Evolutionary conservation across 371 early-diverging fungal genomes (phyloP), one percentile per base, ranked within the genome.

Genomic region (Mortierella sp.): DNA sequence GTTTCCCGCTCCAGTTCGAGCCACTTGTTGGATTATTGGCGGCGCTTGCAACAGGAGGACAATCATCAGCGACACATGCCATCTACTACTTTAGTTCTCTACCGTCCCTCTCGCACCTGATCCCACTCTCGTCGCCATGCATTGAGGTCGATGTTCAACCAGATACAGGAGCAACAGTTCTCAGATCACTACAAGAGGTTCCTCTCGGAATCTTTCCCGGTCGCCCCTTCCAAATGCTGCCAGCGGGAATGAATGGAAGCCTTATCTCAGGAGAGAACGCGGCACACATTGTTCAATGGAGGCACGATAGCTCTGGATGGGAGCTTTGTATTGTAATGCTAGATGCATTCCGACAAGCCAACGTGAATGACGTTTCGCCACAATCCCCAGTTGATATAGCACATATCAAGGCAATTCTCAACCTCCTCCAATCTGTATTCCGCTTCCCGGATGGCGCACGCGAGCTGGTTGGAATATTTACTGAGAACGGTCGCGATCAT

Each of bases 241-340:
- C 77, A n/a, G 51, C 48, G 34, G 64, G 69, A 27, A 44, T 61
- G 37, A 48, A 40, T 3, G 77, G 77, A 27, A 57, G 45, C 43
- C 67, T 69, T 16, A 57, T 76, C 22, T 76, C 77, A 3, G 69
- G 49, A 31, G 60, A 63, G 24, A 76, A 76, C 41, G 51, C 69
- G 25, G 57, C 69, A 8, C 77, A 76, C 29, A 60, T 76, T 28
- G 62, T 76, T 9, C 64, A 57, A 34, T 76, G 77, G 77, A 52
- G 24, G 14, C 54, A 67, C 37, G 53, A 60, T 6, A 65, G 50
- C 28, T 76, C 77, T 39, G 77, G 77, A 48, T 76, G 77, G 77
- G 56, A 57, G 2, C 58, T 76, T 5, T 55, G 55, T 46, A 45
- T 57, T 13, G 41, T 53, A 0, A 61, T 68, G 54, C 57, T 76